Evolutionary conservation across 2,329 filamentous ascomycete genomes (phyloP).

Genomic region (Epichloe coenophiala): DNA sequence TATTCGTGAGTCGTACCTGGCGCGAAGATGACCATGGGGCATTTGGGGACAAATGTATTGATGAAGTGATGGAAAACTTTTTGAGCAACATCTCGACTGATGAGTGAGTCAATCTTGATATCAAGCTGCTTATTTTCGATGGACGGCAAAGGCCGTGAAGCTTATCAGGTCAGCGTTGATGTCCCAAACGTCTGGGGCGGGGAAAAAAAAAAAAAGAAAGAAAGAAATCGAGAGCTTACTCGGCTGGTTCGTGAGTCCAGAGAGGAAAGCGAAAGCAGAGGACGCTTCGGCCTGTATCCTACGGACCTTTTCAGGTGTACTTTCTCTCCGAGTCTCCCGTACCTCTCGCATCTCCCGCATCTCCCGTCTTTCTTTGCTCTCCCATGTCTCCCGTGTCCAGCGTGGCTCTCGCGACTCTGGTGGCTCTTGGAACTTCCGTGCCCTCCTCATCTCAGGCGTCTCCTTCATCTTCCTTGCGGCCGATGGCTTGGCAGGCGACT

Average conservation of each 20-base stretch:
- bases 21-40: constrained; percentile 1
- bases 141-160: background rate
- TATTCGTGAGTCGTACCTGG: background rate
- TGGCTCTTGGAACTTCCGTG: background rate
- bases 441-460: background rate
- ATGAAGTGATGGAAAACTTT: constrained; percentile 1
- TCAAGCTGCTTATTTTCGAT: constrained; percentile 3
- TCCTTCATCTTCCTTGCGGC: background rate
- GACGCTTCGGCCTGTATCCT: background rate
- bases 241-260: background rate
- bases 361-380: background rate
- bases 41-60: background rate
- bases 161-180: background rate
- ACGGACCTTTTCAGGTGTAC: background rate
- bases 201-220: background rate
- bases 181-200: background rate
- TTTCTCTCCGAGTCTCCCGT: background rate
- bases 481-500: background rate
- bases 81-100: constrained; percentile 1
- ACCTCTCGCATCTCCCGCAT: background rate
- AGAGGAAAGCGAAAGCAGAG: background rate
- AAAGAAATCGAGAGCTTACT: background rate
- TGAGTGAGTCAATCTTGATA: constrained; percentile 2
- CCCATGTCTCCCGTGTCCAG: too few relatives aligned
- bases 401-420: background rate